Evolutionary conservation across 1,284 basidiomycete species (phyloP), one percentile per base, ranked within the genome.

Genomic region (Caloboletus inedulis): DNA sequence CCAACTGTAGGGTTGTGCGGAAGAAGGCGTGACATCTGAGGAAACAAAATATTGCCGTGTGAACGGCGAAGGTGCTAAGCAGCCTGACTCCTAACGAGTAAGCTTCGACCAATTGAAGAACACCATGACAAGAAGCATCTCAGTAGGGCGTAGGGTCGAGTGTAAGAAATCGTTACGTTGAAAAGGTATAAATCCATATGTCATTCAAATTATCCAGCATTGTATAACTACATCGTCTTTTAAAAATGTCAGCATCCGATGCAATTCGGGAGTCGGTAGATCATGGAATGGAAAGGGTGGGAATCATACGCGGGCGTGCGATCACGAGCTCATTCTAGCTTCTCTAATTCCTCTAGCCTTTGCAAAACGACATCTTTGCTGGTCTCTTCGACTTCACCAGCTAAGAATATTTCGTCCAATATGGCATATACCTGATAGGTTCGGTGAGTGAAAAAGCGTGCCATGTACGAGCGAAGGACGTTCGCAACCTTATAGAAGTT

Each of bases 311-410:
- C 18, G 18, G 34, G 51, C 30, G 37, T 46, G 44, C 19, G 39
- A 52, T 21, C 25, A 34, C 7, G 40, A 39, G 13, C 10, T 70
- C 53, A 94, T 69, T 94, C 92, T 50, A 97, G 74, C 70, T 93
- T 93, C 74, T 96, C 94, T 55, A 97, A 74, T 63, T 89, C 89
- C 61, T 97, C 95, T 47, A 99, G 72, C 52, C 95, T 81, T 39
- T 88, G 82, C 33, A 99, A 74, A 0, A 99, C 94, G 18, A 98
- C 95, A 48, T 94, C 90, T 70, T 98, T 98, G 69, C 89, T 94
- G 21, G 96, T 98, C 74, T 99, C 97, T 72, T 98, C 94, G 43
- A 99, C 91, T 73, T 98, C 96, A 13, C 97, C 97, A 3, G 96
- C 96, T n/a, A 99, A 78, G 74, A 99, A 98, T 43, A 98, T 92